phyloP scores from a whole-genome alignment of 1,139 yeast species.

The Yamadazyma triangularis region DNA sequence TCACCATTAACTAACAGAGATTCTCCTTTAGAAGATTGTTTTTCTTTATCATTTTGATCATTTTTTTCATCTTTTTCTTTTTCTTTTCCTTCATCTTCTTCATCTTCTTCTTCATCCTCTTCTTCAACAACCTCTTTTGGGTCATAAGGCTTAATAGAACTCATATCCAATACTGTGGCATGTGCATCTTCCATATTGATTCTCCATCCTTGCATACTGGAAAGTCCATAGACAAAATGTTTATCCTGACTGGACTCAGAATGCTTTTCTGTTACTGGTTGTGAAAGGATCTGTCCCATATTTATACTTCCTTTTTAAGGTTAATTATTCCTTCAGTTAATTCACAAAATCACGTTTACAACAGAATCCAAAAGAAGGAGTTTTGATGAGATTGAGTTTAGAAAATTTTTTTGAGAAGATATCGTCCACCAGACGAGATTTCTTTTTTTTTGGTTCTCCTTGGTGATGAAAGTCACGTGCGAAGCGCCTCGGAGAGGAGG shows the following conservation, averaged over 20 bases:
- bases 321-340: no score
- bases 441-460: no score
- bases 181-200: slow-evolving; percentile 98
- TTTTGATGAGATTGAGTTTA: no score
- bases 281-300: slow-evolving; percentile 50
- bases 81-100: slow-evolving; percentile 6
- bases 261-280: slow-evolving; percentile 50
- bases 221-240: slow-evolving; percentile 72
- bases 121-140: slow-evolving; percentile 12
- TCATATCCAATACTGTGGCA: slow-evolving; percentile 61
- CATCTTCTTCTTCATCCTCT: slow-evolving; percentile 16
- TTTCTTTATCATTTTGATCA: slow-evolving; percentile 8
- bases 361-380: no score
- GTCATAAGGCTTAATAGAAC: slow-evolving; percentile 17
- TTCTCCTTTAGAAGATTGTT: no score
- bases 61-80: slow-evolving; percentile 11
- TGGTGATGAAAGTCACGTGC: no score
- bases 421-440: no score
- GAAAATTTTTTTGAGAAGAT: no score
- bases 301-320: no score
- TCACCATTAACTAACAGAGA: no score
- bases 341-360: no score
- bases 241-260: slow-evolving; percentile 70
- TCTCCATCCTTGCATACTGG: slow-evolving; percentile 99
- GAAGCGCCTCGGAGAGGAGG: no score